Evolutionary conservation across 2,329 filamentous ascomycete genomes (phyloP), one percentile per base, ranked within the genome.

Genomic region (Colletotrichum limetticola): DNA sequence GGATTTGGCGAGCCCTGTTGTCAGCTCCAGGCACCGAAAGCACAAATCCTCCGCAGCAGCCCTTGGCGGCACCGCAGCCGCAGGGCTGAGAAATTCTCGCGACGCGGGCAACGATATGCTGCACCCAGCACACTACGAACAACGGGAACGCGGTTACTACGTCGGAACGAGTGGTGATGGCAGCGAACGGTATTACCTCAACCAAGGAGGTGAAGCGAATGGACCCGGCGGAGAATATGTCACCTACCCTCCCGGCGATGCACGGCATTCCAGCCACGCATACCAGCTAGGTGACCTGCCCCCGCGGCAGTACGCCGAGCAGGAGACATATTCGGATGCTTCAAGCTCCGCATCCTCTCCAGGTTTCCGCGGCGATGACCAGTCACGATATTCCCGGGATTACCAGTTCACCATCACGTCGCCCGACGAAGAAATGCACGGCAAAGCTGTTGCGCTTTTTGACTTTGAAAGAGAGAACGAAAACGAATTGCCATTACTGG

Each of bases 351-450:
- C 86, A 56, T 91, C 90, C 19, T 92, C 91, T 9, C 89, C 90
- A 1, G 87, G 86, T 35, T 87, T 86, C 74, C 86, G 84, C 69
- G 86, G 89, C 71, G 89, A 91, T 76, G 92, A 95, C 79, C 89
- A 94, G 80, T 94, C 92, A 68, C 91, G 95, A 78, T 97, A 95
- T 82, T 97, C 95, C 58, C 91, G 94, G 76, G 94, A 98, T 82
- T 98, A 97, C 81, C 94, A 97, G 78, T 98, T 98, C 81, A 97
- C 95, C 22, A 97, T 98, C 77, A 96, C 94, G 19, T 97, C 94
- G 16, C 95, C 95, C 5, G 97, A 98, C 81, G 96, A 98, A 83
- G 95, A 98, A 82, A 98, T 98, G 90, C 95, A 98, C 79, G 97
- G 97, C 61, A 98, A 97, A 81, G 95, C 95, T 12, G 94, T 99